These are phyloP conservation scores for Aspergillus sclerotioniger DNA, from an alignment of 495 filamentous ascomycete genomes.

Conservation along the genomic window DNA sequence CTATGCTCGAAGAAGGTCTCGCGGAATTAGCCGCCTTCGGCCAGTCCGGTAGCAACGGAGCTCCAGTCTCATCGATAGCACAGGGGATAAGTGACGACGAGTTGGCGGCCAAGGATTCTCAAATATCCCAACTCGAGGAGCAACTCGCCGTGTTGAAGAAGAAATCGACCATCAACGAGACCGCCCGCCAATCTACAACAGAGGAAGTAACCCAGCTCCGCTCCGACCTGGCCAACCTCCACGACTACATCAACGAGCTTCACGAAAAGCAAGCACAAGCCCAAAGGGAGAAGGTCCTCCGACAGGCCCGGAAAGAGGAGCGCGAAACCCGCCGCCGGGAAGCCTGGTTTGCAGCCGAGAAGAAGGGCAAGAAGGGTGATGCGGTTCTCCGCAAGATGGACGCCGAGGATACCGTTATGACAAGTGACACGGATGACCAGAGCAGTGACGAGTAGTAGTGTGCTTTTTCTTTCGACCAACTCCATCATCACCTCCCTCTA, in stretches of 20 bases:
- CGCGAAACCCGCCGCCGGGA: constrained; percentile 38
- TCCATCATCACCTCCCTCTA: not conserved
- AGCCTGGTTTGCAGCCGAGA: constrained; percentile 48
- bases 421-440: constrained; percentile 41
- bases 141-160: constrained; percentile 41
- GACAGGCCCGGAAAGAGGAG: constrained; percentile 43
- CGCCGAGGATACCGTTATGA: constrained; percentile 32
- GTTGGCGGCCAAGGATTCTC: constrained; percentile 26
- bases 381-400: constrained; percentile 37
- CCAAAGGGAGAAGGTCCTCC: constrained; percentile 34
- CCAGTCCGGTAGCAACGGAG: constrained; percentile 21
- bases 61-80: constrained; percentile 15
- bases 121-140: constrained; percentile 34
- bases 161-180: constrained; percentile 38
- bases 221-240: constrained; percentile 34
- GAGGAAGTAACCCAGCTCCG: constrained; percentile 42
- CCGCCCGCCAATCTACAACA: constrained; percentile 34
- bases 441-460: constrained; percentile 32
- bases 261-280: constrained; percentile 40
- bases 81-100: constrained; percentile 17
- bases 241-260: constrained; percentile 43
- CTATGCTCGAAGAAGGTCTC: constrained; percentile 55
- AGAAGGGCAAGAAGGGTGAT: constrained; percentile 46
- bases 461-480: too few species aligned
- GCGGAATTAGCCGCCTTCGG: constrained; percentile 47